A percentile compares a stretch with the other conserved stretches of the same genome.
Conservation (phyloP, 768 basidiomycete species). For the Trametes elegans region DNA sequence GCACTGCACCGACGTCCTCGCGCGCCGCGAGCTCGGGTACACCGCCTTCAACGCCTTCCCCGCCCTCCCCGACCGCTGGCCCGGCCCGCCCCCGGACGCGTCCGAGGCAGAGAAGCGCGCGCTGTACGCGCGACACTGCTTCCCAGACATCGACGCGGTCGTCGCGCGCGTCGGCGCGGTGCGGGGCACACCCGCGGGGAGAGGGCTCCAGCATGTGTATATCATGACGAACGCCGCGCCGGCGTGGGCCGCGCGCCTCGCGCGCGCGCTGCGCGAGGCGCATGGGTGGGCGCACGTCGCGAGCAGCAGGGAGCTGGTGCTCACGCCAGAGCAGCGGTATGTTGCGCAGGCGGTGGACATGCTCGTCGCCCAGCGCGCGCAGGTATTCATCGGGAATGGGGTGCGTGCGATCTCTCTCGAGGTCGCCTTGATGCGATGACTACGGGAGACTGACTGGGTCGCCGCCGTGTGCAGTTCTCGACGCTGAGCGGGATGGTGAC, state of each 20-base stretch:
- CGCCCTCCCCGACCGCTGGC: slow-evolving; percentile 38
- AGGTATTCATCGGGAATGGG: slow-evolving; percentile 52
- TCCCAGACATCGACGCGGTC: slow-evolving; percentile 40
- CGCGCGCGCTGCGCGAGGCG: slow-evolving; percentile 29
- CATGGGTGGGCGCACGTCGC: slow-evolving; percentile 38
- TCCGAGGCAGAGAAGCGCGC: slow-evolving; percentile 26
- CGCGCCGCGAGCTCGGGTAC: slow-evolving; percentile 33
- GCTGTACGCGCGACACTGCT: slow-evolving; percentile 39
- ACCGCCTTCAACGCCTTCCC: slow-evolving; percentile 46
- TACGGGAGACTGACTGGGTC: neutral
- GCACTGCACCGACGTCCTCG: slow-evolving; percentile 41
- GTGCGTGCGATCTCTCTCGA: slow-evolving; percentile 30
- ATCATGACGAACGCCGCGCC: slow-evolving; percentile 45
- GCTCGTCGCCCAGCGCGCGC: slow-evolving; percentile 43
- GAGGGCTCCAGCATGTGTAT: slow-evolving; percentile 38
- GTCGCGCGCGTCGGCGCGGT: slow-evolving; percentile 37
- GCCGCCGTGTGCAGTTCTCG: neutral
- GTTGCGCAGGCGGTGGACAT: slow-evolving; percentile 51
- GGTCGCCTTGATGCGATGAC: neutral
- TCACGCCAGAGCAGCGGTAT: slow-evolving; percentile 42
- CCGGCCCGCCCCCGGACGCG: slow-evolving; percentile 29
- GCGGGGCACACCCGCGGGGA: slow-evolving; percentile 22
- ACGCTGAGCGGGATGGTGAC: slow-evolving; percentile 9
- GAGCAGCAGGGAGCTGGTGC: slow-evolving; percentile 39
- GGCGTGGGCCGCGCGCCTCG: slow-evolving; percentile 41